A percentile compares a stretch with the other conserved stretches of the same genome.
These are phyloP conservation scores for Wickerhamomyces chaumierensis DNA, from an alignment of 805 yeast genomes.

Conservation along the genomic window DNA sequence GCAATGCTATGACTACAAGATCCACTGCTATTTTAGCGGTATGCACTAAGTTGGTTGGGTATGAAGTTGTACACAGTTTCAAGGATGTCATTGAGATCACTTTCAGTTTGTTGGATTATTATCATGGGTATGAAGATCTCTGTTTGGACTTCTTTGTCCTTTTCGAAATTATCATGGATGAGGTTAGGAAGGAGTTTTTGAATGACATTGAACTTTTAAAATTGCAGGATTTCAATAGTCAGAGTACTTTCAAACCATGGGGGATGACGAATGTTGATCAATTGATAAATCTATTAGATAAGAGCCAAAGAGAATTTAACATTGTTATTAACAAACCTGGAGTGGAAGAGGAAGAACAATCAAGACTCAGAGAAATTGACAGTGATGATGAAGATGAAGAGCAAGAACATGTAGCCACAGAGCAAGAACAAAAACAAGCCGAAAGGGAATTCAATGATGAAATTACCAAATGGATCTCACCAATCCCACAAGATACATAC, in stretches of 20 bases:
- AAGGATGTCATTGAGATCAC: constrained; percentile 65
- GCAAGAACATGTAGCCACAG: constrained; percentile 7
- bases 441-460: constrained; percentile 20
- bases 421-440: constrained; percentile 24
- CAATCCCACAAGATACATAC: constrained; percentile 53
- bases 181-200: constrained; percentile 30
- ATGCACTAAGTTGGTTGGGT: constrained; percentile 61
- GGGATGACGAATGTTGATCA: constrained; percentile 38
- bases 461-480: constrained; percentile 47
- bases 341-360: constrained; percentile 19
- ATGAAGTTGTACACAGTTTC: constrained; percentile 48
- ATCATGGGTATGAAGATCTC: constrained; percentile 68
- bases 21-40: constrained; percentile 61
- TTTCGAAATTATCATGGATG: constrained; percentile 48
- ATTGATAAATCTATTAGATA: constrained; percentile 32
- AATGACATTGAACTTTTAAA: constrained; percentile 12
- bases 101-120: constrained; percentile 69
- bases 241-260: constrained; percentile 17
- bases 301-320: constrained; percentile 2
- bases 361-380: constrained; percentile 22
- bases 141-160: constrained; percentile 66
- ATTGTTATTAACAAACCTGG: not conserved
- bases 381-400: constrained; percentile 28
- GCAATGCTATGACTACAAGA: constrained; percentile 65
- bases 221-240: constrained; percentile 14